phyloP scores from a whole-genome alignment of 2,329 filamentous ascomycete species.

The Fusarium chlamydosporum region DNA sequence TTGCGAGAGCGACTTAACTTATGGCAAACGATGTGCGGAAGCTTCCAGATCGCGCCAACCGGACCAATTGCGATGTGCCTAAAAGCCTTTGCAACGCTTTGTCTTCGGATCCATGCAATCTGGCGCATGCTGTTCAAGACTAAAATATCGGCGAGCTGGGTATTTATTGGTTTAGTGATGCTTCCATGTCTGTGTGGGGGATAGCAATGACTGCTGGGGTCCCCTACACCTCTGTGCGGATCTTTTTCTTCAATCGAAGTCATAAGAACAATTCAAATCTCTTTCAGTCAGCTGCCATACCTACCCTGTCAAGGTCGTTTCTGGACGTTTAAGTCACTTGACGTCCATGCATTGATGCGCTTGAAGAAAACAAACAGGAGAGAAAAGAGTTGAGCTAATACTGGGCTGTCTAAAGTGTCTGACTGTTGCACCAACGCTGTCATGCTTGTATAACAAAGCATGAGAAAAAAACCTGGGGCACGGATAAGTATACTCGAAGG shows the following conservation, averaged over 20 bases:
- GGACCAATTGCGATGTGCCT: conserved; percentile 44
- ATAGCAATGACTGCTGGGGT: conserved; percentile 30
- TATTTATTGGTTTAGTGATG: conserved; percentile 3
- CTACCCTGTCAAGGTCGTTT: conserved; percentile 13
- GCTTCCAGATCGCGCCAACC: conserved; percentile 41
- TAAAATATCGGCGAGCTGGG: conserved; percentile 20
- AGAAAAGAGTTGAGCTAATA: not conserved
- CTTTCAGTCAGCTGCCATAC: conserved; percentile 37
- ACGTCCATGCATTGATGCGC: conserved; percentile 8
- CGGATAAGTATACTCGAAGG: conserved; percentile 6
- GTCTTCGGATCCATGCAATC: conserved; percentile 28
- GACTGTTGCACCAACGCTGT: conserved; percentile 9
- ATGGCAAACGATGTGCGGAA: conserved; percentile 11
- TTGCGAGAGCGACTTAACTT: conserved; percentile 27
- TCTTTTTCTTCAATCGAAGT: conserved; percentile 32
- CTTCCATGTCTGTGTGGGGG: conserved; percentile 30
- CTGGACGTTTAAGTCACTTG: conserved; percentile 11
- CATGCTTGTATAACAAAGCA: conserved; percentile 11
- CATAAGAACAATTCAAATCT: conserved; percentile 42
- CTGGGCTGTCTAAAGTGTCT: conserved; percentile 1
- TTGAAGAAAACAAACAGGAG: conserved; percentile 1
- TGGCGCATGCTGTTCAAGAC: conserved; percentile 19
- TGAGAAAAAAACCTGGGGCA: conserved; percentile 15
- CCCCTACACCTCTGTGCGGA: conserved; percentile 33
- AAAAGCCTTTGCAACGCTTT: conserved; percentile 29